Percentiles rank a stretch among this genome's conserved stretches.
Conservation (phyloP, 495 filamentous ascomycete genomes). For the Penicillium macrosclerotiorum region DNA sequence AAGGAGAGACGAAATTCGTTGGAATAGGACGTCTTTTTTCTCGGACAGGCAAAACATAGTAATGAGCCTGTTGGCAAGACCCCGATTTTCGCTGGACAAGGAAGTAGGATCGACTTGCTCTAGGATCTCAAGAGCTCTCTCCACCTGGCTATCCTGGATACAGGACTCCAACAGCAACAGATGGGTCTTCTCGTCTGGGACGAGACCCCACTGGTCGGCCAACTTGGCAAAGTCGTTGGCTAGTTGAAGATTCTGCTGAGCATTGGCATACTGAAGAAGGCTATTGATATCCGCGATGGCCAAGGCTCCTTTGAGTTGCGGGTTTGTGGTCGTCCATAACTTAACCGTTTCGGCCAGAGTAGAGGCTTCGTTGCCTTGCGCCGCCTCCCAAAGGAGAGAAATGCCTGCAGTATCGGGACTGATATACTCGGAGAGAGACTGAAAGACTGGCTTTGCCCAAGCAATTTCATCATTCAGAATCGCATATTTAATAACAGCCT, state of each 20-base stretch:
- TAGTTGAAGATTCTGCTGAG: slow-evolving; percentile 63
- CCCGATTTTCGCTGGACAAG: slow-evolving; percentile 54
- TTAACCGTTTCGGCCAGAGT: slow-evolving; percentile 66
- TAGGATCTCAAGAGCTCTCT: slow-evolving; percentile 62
- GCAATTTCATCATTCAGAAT: slow-evolving; percentile 56
- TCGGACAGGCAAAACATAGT: slow-evolving; percentile 60
- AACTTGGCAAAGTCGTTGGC: slow-evolving; percentile 71
- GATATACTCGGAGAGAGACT: slow-evolving; percentile 51
- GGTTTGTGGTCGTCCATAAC: slow-evolving; percentile 42
- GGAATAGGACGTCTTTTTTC: slow-evolving; percentile 54
- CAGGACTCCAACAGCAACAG: slow-evolving; percentile 74
- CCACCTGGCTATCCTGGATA: slow-evolving; percentile 65
- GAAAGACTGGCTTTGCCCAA: slow-evolving; percentile 64
- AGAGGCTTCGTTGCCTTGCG: slow-evolving; percentile 66
- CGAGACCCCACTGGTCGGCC: slow-evolving; percentile 58
- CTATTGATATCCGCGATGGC: slow-evolving; percentile 71
- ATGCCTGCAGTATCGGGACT: slow-evolving; percentile 61
- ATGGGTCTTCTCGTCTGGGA: slow-evolving; percentile 62
- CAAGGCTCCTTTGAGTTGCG: slow-evolving; percentile 41
- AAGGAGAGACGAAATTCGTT: slow-evolving; percentile 68
- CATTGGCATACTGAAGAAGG: slow-evolving; percentile 71
- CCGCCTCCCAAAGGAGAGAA: slow-evolving; percentile 72
- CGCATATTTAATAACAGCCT: slow-evolving; percentile 52
- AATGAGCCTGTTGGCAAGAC: slow-evolving; percentile 72
- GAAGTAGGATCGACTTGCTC: slow-evolving; percentile 54